phyloP scores from a whole-genome alignment of 805 yeast species.

The Wickerhamomyces hampshirensis region DNA sequence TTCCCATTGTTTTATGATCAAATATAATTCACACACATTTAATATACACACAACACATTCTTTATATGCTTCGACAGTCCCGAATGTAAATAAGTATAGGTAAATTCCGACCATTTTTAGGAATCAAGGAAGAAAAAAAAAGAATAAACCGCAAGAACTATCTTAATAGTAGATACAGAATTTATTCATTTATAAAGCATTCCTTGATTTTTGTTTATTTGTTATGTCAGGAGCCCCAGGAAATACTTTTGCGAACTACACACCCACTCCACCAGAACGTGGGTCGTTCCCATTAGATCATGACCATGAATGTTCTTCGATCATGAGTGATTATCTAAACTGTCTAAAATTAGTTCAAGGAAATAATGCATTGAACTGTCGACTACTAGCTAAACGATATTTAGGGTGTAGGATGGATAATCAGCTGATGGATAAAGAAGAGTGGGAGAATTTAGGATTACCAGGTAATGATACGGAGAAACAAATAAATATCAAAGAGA shows the following conservation, averaged over 20 bases:
- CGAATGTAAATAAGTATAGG: no score
- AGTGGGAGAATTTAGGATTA: slow-evolving; percentile 58
- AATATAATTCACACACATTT: no score
- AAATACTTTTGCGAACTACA: slow-evolving; percentile 42
- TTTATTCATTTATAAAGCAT: no score
- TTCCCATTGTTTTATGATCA: no score
- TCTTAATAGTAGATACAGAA: no score
- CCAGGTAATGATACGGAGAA: slow-evolving; percentile 41
- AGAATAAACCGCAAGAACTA: no score
- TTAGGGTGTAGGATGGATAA: slow-evolving; percentile 87
- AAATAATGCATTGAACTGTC: slow-evolving; percentile 87
- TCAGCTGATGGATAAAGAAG: slow-evolving; percentile 53
- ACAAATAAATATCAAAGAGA: not conserved
- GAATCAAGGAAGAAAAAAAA: no score
- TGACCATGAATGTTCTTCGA: slow-evolving; percentile 69
- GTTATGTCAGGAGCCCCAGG: slow-evolving; percentile 29
- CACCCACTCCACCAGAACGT: slow-evolving; percentile 92
- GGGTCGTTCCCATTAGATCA: slow-evolving; percentile 97
- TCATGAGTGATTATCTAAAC: slow-evolving; percentile 69
- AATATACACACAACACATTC: no score
- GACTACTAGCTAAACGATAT: slow-evolving; percentile 77
- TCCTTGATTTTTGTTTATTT: not conserved
- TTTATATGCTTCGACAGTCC: no score
- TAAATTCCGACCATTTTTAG: no score
- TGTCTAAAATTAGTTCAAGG: slow-evolving; percentile 78